These are phyloP conservation scores for Musa itinerans DNA, from an alignment of 176 grass and related monocot genomes.

Conservation along the genomic window DNA sequence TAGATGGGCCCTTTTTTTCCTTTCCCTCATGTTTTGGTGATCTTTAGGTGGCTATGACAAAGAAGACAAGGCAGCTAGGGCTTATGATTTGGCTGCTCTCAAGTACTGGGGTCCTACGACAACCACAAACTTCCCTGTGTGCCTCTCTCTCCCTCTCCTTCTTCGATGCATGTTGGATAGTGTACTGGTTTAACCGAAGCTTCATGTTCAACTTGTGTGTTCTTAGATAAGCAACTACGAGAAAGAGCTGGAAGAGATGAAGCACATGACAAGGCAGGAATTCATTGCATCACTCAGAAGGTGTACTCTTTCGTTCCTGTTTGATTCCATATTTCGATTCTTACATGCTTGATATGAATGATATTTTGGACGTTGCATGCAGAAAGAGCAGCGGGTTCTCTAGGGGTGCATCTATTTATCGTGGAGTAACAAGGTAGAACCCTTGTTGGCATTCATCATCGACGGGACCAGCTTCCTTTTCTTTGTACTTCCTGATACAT, in stretches of 20 bases:
- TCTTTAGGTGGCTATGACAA: slow-evolving; percentile 89
- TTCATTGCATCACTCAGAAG: slow-evolving; percentile 67
- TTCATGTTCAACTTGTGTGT: neutral
- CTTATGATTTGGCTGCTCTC: slow-evolving; percentile 97
- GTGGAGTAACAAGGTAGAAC: slow-evolving; percentile 66
- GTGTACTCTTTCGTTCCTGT: slow-evolving; percentile 9
- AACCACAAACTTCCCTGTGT: slow-evolving; percentile 91
- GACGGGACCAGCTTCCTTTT: too few relatives aligned
- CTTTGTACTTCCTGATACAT: too few relatives aligned
- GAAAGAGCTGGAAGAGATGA: slow-evolving; percentile 82
- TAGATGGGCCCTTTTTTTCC: neutral
- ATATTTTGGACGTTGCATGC: neutral
- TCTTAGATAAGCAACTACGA: slow-evolving; percentile 55
- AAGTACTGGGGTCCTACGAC: slow-evolving; percentile 94
- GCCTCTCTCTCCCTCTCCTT: neutral
- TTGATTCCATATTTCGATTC: too few relatives aligned
- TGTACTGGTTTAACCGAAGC: too few relatives aligned
- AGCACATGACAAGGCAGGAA: slow-evolving; percentile 83
- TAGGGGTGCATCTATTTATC: slow-evolving; percentile 78
- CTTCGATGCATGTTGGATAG: too few relatives aligned
- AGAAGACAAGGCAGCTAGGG: slow-evolving; percentile 94
- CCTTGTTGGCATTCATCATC: too few relatives aligned
- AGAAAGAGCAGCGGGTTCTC: slow-evolving; percentile 85
- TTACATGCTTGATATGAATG: too few relatives aligned
- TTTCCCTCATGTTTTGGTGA: neutral